Evolutionary conservation across 495 filamentous ascomycete genomes (phyloP), one percentile per base, ranked within the genome.

Genomic region (Wilcoxina mikolae): DNA sequence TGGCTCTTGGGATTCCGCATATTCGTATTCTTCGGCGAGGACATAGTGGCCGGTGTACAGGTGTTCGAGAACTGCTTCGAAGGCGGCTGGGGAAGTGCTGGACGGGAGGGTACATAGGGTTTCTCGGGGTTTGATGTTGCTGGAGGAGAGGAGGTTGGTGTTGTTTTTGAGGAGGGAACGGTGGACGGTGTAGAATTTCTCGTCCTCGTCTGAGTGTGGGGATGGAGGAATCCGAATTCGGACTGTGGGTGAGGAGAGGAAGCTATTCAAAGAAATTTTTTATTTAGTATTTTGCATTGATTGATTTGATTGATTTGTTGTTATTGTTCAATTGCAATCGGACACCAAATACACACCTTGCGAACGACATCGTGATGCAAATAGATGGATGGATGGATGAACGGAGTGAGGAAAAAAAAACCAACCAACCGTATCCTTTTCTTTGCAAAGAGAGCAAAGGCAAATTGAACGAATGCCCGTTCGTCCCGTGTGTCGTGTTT

Each of bases 241-340:
- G 41, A 62, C 52, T 20, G 60, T 62, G 38, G 60, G 60, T 0
- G 60, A 59, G 26, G 57, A 50, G 17, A 62, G 58, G 18, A 62
- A 62, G 20, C 57, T 62, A 7, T 52, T 23, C n/a, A 17, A 24
- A 7, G 10, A 24, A 27, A 38, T 24, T 25, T 5, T 24, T 24
- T 17, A 52, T 31, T 15, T 27, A 27, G 11, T 12, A 49, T 11
- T 12, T 28, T 23, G 23, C 27, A 49, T 29, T 27, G 23, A 27
- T 29, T 20, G 11, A 1, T 28, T 49, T 15, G 23, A 28, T 28
- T 15, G 15, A 49, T 15, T 28, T 9, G 15, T 15, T 4, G 15
- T n/a, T 49, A 2, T 15, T 29, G n/a, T n/a, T n/a, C n/a, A n/a
- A n/a, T n/a, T n/a, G n/a, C 39, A 20, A 43, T 35, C 15, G 31